Base-by-base conservation (phyloP, 192 early-diverging fungal species). In the Gamsiella multidivaricata region DNA sequence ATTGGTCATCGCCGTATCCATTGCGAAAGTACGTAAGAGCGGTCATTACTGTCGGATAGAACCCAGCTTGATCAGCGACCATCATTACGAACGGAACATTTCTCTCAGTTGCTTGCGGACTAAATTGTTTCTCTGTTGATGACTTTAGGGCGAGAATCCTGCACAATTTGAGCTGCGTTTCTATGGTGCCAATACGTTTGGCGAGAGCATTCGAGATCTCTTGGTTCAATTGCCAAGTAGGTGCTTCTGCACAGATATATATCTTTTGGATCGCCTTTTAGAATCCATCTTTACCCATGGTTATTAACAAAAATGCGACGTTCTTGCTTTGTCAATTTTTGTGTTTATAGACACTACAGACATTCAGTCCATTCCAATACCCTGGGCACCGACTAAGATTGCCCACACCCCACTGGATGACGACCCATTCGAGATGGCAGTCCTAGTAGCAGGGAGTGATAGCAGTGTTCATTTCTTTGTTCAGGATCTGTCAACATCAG, bases 341-440 rank as follows among this genome's bases (percentile, higher is more conserved):
- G 28, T 45, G 11, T 54, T 29, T 23, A 25, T 49, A 78, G 74
- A 23, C 23, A 63, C 66, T 2, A 78, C 52, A 17, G 74, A 78
- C 41, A 34, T 78, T n/a, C 74, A 78, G 10, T 43, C 60, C 5
- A 58, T 69, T n/a, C 60, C 74, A 1, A 10, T 78, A 3, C 25
- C 59, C 3, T 78, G 74, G 74, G 74, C 74, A 6, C 74, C 74
- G 3, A 78, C 74, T 23, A 78, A 78, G 49, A 78, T 78, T 15
- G 64, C 62, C 15, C 74, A 78, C 14, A 37, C 60, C 0, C 74
- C 74, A 31, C 14, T 69, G 39, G 74, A 78, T 14, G 60, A 69
- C 12, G 66, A 78, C 51, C 74, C 74, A 0, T 78, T 78, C 33
- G 74, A 78, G 46, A 69, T 78, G 74, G 66, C 54, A 4, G 54